These are phyloP conservation scores for Lentinula sp. DNA, from an alignment of 768 basidiomycete species.

Conservation along the genomic window DNA sequence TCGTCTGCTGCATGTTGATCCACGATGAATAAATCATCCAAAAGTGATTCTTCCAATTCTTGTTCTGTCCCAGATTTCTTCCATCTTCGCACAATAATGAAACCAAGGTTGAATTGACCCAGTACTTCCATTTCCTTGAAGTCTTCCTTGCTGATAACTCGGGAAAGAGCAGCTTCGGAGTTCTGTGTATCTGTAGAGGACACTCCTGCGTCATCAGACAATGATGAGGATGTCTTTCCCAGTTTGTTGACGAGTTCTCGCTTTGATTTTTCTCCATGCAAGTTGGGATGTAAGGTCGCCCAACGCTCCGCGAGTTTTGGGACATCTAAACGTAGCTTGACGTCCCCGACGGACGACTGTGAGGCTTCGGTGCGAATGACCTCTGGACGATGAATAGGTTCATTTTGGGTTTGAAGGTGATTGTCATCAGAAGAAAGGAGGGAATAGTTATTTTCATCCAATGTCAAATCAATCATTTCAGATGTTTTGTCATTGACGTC, in stretches of 20 bases:
- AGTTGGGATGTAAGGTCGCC: slow-evolving; percentile 9
- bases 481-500: neutral
- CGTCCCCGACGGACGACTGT: slow-evolving; percentile 11
- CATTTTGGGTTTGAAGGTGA: slow-evolving; percentile 1
- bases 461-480: slow-evolving; percentile 15
- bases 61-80: slow-evolving; percentile 13
- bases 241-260: neutral
- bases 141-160: slow-evolving; percentile 84
- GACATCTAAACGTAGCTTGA: slow-evolving; percentile 29
- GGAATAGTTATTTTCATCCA: slow-evolving; percentile 16
- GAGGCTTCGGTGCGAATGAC: slow-evolving; percentile 26
- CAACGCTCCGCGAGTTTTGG: slow-evolving; percentile 20
- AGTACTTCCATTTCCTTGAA: slow-evolving; percentile 79
- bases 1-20: slow-evolving; percentile 98
- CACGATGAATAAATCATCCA: slow-evolving; percentile 93
- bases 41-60: slow-evolving; percentile 7
- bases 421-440: slow-evolving; percentile 9
- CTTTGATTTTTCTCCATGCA: neutral
- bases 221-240: neutral
- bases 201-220: slow-evolving; percentile 26
- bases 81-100: slow-evolving; percentile 77
- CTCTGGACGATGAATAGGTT: slow-evolving; percentile 28
- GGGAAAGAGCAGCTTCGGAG: slow-evolving; percentile 63
- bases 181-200: slow-evolving; percentile 42
- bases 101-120: slow-evolving; percentile 95